Conservation (phyloP, 2,329 filamentous ascomycete genomes). For the Colletotrichum sp. region DNA sequence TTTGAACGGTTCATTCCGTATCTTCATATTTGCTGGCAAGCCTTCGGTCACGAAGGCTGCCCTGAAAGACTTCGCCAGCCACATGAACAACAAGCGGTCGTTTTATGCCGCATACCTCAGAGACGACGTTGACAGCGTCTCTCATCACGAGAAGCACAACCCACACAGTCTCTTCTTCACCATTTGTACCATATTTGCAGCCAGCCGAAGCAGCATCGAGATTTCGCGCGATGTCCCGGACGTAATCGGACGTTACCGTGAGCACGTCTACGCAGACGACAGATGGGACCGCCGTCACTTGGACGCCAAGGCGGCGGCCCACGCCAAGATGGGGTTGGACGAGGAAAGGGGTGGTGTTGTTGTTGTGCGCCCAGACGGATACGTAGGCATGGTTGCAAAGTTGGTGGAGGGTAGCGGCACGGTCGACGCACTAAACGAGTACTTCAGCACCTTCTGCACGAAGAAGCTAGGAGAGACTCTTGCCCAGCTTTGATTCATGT, state of each 20-base stretch:
- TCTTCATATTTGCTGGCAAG: slow-evolving; percentile 85
- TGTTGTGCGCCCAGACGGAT: slow-evolving; percentile 85
- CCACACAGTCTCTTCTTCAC: slow-evolving; percentile 86
- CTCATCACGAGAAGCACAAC: slow-evolving; percentile 82
- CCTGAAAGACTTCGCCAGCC: slow-evolving; percentile 71
- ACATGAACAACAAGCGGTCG: slow-evolving; percentile 68
- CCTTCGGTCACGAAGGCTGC: slow-evolving; percentile 65
- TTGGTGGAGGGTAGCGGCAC: slow-evolving; percentile 80
- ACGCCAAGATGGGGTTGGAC: slow-evolving; percentile 85
- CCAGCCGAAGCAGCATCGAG: slow-evolving; percentile 71
- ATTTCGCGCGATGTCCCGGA: slow-evolving; percentile 74
- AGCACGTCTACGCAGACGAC: slow-evolving; percentile 88
- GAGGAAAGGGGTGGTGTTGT: slow-evolving; percentile 78
- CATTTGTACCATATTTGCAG: slow-evolving; percentile 76
- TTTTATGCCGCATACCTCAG: slow-evolving; percentile 75
- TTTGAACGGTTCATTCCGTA: slow-evolving; percentile 84
- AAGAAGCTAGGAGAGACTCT: slow-evolving; percentile 56
- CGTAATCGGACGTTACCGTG: slow-evolving; percentile 75
- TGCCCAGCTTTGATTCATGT: slow-evolving; percentile 40
- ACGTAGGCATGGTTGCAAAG: slow-evolving; percentile 77
- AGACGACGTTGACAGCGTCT: slow-evolving; percentile 64
- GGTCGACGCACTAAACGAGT: slow-evolving; percentile 80
- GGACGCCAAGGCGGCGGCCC: slow-evolving; percentile 74
- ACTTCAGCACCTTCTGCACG: slow-evolving; percentile 76
- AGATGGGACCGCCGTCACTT: slow-evolving; percentile 74